A percentile compares a stretch with the other conserved stretches of the same genome.
Conservation (phyloP, 2,329 filamentous ascomycete species). For the Byssoonygena ceratinophila region DNA sequence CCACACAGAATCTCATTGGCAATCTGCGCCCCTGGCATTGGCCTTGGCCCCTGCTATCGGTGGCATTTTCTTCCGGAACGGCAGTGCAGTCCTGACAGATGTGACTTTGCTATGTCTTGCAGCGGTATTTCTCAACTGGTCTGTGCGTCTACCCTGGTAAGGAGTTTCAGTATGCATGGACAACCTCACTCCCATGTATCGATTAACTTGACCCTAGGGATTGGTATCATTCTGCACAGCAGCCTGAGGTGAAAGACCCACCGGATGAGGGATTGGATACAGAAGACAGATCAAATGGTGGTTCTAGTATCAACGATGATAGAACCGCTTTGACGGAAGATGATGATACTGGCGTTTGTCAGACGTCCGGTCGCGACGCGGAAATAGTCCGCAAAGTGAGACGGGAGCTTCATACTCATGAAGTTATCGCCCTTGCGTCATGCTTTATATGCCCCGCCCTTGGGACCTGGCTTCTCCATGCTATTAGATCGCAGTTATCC, state of each 20-base stretch:
- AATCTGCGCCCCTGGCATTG: constrained; percentile 70
- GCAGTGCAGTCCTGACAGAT: constrained; percentile 73
- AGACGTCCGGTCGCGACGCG: constrained; percentile 9
- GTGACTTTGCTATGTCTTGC: constrained; percentile 68
- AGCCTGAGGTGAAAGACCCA: constrained; percentile 47
- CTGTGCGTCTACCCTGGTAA: constrained; percentile 79
- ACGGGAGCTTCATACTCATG: constrained; percentile 60
- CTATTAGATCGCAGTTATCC: constrained; percentile 68
- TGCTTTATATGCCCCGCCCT: constrained; percentile 71
- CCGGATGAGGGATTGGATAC: constrained; percentile 19
- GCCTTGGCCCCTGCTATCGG: constrained; percentile 78
- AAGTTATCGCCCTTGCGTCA: constrained; percentile 60
- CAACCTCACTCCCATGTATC: not conserved
- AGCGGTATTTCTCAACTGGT: constrained; percentile 84
- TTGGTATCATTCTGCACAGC: constrained; percentile 64
- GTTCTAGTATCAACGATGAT: constrained; percentile 7
- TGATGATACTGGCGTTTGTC: constrained; percentile 14
- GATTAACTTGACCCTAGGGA: constrained; percentile 38
- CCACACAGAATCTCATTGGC: constrained; percentile 58
- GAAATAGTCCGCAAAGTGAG: constrained; percentile 35
- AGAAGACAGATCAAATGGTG: constrained; percentile 23
- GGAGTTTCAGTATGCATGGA: constrained; percentile 18
- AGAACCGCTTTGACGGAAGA: not conserved
- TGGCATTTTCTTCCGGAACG: constrained; percentile 74
- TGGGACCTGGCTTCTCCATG: constrained; percentile 74